Evolutionary conservation across 768 basidiomycete species (phyloP), one percentile per base, ranked within the genome.

Genomic region (Naganishia antarctica): DNA sequence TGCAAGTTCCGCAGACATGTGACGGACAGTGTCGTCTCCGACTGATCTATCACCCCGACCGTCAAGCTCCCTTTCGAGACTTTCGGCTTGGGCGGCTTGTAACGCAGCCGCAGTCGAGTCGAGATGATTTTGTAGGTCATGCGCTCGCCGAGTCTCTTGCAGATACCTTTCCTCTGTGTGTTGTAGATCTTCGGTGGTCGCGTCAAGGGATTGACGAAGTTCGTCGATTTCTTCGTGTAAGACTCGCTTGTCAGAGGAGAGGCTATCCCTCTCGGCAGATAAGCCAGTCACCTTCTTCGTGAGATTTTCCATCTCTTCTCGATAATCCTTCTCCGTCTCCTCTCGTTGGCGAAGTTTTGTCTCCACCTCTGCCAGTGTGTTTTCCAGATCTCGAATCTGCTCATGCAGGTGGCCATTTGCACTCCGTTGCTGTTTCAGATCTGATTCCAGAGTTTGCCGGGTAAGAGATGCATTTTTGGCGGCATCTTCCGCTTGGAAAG

Each of bases 401-500:
- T 34, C 32, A 2, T 40, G 53, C 9, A 57, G 53, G 5, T 12
- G 21, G 11, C 12, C 37, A 15, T 23, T 57, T 18, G 53, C 40
- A 18, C 11, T 23, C 9, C 37, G 31, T 37, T 57, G 34, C n/a
- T 40, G n/a, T 21, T 57, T 34, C 7, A 57, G 34, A 34, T 57
- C 53, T 7, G 53, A 34, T 40, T 57, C 53, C 1, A 57, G 15
- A 26, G 23, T 23, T 9, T 37, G 53, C 13, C 34, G 53, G 1
- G 53, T 40, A 12, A 57, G 18, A 8, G 53, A 40, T 3, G 53
- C 53, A 21, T 37, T 8, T 18, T 57, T 57, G n/a, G 53, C 53
- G 3, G 53, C 26, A 40, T 57, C 53, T 11, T 57, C 53, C 6
- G 53, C 53, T 26, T 57, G 53, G 53, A 57, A 57, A 8, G 53